These are phyloP conservation scores for Tetrahymena borealis DNA, from an alignment of 73 alveolate genomes.

Conservation along the genomic window DNA sequence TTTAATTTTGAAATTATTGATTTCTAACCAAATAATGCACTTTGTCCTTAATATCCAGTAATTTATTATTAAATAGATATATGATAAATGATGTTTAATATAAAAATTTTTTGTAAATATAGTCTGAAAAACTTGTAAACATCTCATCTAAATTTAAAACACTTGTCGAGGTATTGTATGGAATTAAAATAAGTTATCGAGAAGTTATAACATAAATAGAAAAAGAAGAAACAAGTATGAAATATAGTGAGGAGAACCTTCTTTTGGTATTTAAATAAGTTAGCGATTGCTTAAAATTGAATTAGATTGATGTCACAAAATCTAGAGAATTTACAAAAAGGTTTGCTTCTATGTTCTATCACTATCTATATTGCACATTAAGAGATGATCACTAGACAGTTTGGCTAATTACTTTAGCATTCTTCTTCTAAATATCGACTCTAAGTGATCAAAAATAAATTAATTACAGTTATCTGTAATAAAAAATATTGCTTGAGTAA, in stretches of 20 bases:
- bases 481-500: not conserved
- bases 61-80: not conserved
- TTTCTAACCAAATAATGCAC: not conserved
- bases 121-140: not conserved
- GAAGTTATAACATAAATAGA: not conserved
- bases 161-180: not conserved
- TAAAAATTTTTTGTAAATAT: not conserved
- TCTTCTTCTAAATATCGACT: not conserved
- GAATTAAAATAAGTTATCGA: not conserved
- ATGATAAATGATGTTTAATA: not conserved
- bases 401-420: not conserved
- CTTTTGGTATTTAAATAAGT: not conserved
- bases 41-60: not conserved
- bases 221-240: not conserved
- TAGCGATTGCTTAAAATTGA: not conserved
- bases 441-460: not conserved
- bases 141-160: not conserved
- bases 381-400: not conserved
- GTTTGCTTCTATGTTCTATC: not conserved
- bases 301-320: not conserved
- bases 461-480: not conserved
- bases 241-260: not conserved
- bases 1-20: not conserved
- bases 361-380: not conserved
- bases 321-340: not conserved